Conservation (phyloP, 1,139 yeast species). For the Barnettozyma hawaiiensis region DNA sequence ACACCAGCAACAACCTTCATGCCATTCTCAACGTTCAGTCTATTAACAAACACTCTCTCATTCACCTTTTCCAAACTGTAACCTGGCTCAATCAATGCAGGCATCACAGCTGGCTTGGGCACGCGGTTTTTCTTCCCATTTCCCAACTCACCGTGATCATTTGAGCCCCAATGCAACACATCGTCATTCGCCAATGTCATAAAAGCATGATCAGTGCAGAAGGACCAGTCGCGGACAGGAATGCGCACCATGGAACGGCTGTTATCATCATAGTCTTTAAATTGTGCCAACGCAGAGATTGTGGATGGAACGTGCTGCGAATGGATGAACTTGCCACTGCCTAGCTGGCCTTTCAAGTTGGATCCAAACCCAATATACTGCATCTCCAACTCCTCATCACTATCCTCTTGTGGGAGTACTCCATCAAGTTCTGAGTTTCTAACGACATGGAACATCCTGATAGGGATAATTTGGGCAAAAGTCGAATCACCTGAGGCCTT, state of each 20-base stretch:
- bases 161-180: conserved; percentile 78
- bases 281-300: conserved; percentile 45
- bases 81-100: conserved; percentile 53
- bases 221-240: conserved; percentile 36
- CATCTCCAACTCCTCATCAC: conserved; percentile 34
- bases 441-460: conserved; percentile 25
- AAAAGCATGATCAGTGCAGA: conserved; percentile 63
- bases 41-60: conserved; percentile 7
- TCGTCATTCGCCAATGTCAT: conserved; percentile 59
- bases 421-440: conserved; percentile 14
- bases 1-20: conserved; percentile 64
- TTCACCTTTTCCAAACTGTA: conserved; percentile 17
- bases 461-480: conserved; percentile 41
- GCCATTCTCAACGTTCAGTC: conserved; percentile 23
- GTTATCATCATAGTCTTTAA: conserved; percentile 39
- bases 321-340: conserved; percentile 70
- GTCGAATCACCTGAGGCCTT: conserved; percentile 69
- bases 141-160: conserved; percentile 77
- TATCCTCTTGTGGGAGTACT: conserved; percentile 7
- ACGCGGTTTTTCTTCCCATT: conserved; percentile 66
- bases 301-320: conserved; percentile 63
- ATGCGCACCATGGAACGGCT: conserved; percentile 15
- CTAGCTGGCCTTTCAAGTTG: conserved; percentile 86
- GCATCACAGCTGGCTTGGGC: conserved; percentile 50
- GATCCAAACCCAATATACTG: conserved; percentile 74